Conservation (phyloP, 2,329 filamentous ascomycete genomes). For the Davidsoniella neocaledoniae region DNA sequence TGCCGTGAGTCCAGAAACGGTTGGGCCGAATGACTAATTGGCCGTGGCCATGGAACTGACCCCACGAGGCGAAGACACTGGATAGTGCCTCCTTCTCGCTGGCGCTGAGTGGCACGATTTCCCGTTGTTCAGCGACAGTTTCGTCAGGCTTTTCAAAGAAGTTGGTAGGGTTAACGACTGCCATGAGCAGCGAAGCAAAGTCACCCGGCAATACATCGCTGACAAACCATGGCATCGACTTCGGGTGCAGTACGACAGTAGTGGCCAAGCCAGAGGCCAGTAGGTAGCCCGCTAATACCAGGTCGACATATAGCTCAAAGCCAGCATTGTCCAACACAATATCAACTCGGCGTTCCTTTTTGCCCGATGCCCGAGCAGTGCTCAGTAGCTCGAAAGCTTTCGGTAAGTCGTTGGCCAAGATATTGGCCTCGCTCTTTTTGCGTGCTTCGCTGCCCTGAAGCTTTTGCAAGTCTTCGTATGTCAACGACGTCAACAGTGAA, state of each 20-base stretch:
- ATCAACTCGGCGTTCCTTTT: constrained; percentile 44
- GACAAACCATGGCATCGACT: constrained; percentile 95
- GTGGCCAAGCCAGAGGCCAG: constrained; percentile 74
- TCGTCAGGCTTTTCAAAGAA: constrained; percentile 68
- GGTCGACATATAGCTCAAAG: constrained; percentile 91
- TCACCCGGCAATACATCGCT: constrained; percentile 82
- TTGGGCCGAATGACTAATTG: constrained; percentile 71
- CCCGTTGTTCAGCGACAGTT: constrained; percentile 25
- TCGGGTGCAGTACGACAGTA: constrained; percentile 74
- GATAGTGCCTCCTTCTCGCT: constrained; percentile 49
- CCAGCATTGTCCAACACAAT: constrained; percentile 95
- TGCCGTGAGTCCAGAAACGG: constrained; percentile 75
- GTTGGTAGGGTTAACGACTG: constrained; percentile 55
- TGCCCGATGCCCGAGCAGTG: constrained; percentile 38
- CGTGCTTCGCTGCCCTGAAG: constrained; percentile 78
- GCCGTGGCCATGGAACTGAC: constrained; percentile 61
- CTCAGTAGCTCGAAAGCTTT: constrained; percentile 53
- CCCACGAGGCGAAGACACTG: constrained; percentile 75
- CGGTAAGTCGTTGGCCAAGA: constrained; percentile 71
- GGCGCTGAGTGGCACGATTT: constrained; percentile 38
- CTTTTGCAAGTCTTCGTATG: constrained; percentile 93
- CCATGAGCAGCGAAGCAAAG: constrained; percentile 66
- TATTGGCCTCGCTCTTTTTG: constrained; percentile 78
- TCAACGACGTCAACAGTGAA: constrained; percentile 73
- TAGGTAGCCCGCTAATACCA: constrained; percentile 81